Evolutionary conservation across 2,329 filamentous ascomycete genomes (phyloP), one percentile per base, ranked within the genome.

Genomic region (Juglanconis oblonga): DNA sequence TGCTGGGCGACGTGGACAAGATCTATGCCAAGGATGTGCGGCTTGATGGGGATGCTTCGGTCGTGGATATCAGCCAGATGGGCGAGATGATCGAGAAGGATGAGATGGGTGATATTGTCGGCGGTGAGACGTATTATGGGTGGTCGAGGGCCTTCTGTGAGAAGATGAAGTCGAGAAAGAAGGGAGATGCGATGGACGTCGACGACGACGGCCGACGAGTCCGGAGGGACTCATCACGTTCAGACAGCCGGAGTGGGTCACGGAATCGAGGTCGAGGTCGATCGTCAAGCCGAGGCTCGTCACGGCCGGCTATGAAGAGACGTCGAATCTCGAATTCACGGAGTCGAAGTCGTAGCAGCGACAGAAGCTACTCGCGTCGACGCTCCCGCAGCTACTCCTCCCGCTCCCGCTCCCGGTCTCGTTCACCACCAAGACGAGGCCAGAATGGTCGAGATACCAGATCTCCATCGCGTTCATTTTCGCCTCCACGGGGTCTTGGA

Each of bases 101-200:
- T 66, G 85, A 88, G 65, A 76, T 84, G n/a, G 87, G 87, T 0
- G 84, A 89, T 3, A 75, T 87, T 2, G 71, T 87, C 6, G 79
- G 81, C 6, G 87, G 87, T 1, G 87, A 91, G 64, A 91, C 89
- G 1, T 96, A 96, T 72, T 96, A 96, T 70, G 92, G 92, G 62
- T 96, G 92, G 92, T 94, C 91, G 5, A 82, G 84, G 44, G 78
- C 79, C 1, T 95, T 96, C 66, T 96, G 91, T 70, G 81, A 91
- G 65, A 90, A 89, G 69, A 95, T 95, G 89, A 91, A 88, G 73
- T 76, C 79, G 54, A 78, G 82, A 33, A 76, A 71, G 49, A 77
- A 74, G 58, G 66, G 66, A 61, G 52, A 65, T 35, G 13, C 62
- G 5, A 52, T 57, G 51, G 64, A 63, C 5, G 62, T 64, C n/a